Evolutionary conservation across 305 asterid species (phyloP), one percentile per base, ranked within the genome.

Genomic region (Fraxinus xanthoxyloides): DNA sequence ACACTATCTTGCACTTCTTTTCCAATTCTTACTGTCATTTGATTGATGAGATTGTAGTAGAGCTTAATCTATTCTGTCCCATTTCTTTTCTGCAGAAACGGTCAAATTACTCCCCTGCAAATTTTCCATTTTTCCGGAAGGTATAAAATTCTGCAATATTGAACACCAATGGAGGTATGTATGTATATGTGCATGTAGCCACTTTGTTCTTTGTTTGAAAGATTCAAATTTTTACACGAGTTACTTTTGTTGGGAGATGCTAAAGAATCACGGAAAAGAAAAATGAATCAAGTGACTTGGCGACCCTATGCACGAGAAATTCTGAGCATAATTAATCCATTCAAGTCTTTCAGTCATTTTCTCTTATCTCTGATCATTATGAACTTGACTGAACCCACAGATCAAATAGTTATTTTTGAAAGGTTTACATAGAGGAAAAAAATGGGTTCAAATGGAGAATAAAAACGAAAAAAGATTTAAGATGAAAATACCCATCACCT

Each of bases 191-290:
- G 51, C 36, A 8, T 77, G 2, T 54, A 74, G 19, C 2, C 43
- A 24, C 15, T 38, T 26, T 28, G 17, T 35, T 34, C 54, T n/a
- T 9, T 15, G n/a, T 5, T 38, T 9, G 4, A 26, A 34, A 6
- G 28, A 24, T 19, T 34, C 40, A 1, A 40, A 13, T 75, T 31
- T 40, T 17, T 5, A 35, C 7, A 3, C 3, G 19, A 15, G 26
- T 35, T 35, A 3, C 38, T 69, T 38, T 0, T 26, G 17, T 54
- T 73, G 3, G 77, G 85, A 73, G 87, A n/a, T 40, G 23, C 84
- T 0, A 82, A 35, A 35, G 38, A 35, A 35, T 35, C 7, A 1
- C 9, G 85, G 36, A 89, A 88, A 80, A 88, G 91, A 82, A 91
- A 85, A 85, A 30, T 83, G 87, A 82, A 77, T 38, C 88, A 83